phyloP scores from a whole-genome alignment of 2,329 filamentous ascomycete species.

The Alternaria hordeiaustralica region DNA sequence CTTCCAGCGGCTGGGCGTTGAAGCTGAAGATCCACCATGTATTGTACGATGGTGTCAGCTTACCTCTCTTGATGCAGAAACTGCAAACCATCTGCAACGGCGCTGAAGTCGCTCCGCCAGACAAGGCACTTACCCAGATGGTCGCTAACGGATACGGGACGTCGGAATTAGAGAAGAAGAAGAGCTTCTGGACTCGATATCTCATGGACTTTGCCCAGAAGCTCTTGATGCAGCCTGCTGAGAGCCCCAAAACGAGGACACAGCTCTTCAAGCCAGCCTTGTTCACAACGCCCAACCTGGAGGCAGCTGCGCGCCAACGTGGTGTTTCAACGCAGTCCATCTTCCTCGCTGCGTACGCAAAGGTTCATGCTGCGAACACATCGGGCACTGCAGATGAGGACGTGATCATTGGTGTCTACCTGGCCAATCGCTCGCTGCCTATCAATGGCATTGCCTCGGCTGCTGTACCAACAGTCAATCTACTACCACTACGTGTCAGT shows the following conservation, averaged over 20 bases:
- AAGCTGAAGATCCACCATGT: constrained; percentile 76
- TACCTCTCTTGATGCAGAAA: constrained; percentile 67
- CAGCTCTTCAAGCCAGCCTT: constrained; percentile 60
- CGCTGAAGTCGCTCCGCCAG: constrained; percentile 13
- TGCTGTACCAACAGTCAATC: constrained; percentile 75
- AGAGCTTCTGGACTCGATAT: constrained; percentile 61
- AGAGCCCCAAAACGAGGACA: constrained; percentile 36
- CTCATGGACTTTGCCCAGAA: constrained; percentile 34
- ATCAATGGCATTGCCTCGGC: constrained; percentile 58
- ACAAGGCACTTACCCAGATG: constrained; percentile 51
- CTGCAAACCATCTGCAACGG: constrained; percentile 55
- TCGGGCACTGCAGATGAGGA: constrained; percentile 35
- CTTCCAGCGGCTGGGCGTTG: constrained; percentile 42
- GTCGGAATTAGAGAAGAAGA: constrained; percentile 29
- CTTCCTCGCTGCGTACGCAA: constrained; percentile 75
- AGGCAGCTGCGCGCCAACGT: constrained; percentile 50
- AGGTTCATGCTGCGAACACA: constrained; percentile 52
- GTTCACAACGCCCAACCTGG: constrained; percentile 52
- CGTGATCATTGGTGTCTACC: constrained; percentile 77
- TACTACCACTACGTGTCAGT: constrained; percentile 73
- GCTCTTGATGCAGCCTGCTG: constrained; percentile 26
- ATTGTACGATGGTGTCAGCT: constrained; percentile 84
- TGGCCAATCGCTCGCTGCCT: constrained; percentile 73
- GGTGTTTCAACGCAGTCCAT: constrained; percentile 75
- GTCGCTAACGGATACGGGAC: constrained; percentile 34